These are phyloP conservation scores for Sporisorium iseilematis-ciliati DNA, from an alignment of 1,284 basidiomycete genomes.

Conservation along the genomic window DNA sequence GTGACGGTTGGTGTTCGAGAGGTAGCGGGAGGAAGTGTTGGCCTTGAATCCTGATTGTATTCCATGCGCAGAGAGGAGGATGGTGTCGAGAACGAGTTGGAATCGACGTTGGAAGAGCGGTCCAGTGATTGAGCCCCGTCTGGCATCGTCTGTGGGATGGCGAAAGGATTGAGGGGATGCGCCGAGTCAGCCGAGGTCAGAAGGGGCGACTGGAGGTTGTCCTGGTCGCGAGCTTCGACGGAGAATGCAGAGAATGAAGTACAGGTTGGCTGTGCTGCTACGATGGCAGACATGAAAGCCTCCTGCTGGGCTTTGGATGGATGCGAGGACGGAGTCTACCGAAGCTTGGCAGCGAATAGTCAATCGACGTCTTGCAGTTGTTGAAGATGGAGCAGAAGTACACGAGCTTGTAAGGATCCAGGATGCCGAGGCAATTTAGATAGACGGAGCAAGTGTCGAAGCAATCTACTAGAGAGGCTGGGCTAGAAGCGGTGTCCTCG, in stretches of 20 bases:
- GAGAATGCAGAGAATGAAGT: constrained; percentile 1
- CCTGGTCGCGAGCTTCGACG: constrained; percentile 1
- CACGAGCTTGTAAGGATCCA: not conserved
- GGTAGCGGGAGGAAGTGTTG: constrained; percentile 20
- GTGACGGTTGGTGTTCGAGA: constrained; percentile 12
- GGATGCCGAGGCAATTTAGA: not conserved
- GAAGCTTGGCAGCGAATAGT: not conserved
- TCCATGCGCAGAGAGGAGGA: constrained; percentile 17
- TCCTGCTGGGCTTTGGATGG: not conserved
- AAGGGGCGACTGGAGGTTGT: not conserved
- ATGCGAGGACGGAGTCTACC: not conserved
- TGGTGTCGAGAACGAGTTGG: constrained; percentile 9
- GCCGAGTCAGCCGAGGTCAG: constrained; percentile 9
- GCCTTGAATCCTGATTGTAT: constrained; percentile 14
- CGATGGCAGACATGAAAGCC: constrained; percentile 17
- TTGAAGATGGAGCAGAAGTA: not conserved
- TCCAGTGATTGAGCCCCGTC: constrained; percentile 24
- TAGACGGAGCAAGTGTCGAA: constrained; percentile 21
- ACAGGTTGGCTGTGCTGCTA: constrained; percentile 1
- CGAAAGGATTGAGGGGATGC: not conserved
- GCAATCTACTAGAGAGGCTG: not conserved
- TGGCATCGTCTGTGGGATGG: constrained; percentile 31
- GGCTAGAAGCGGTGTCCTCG: not conserved
- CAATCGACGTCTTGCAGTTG: not conserved
- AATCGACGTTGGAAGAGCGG: constrained; percentile 15